Conservation (phyloP, 306 rosid genomes). For the Oemleria cerasiformis region DNA sequence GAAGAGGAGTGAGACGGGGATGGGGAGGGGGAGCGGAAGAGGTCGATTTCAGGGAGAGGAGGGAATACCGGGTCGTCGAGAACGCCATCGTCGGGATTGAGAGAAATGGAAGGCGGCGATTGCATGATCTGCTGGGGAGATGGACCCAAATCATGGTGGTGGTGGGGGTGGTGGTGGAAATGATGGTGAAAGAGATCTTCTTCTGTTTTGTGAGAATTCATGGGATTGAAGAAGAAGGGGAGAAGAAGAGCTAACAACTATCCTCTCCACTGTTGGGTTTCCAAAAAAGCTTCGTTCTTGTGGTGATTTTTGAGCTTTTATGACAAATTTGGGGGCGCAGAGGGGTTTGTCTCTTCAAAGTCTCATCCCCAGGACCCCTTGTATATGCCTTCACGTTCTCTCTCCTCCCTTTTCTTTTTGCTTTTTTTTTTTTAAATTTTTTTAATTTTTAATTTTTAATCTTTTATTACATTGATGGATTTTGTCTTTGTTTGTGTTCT, state of each 20-base stretch:
- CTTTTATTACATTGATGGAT: background rate
- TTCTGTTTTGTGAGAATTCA: slow-evolving; percentile 81
- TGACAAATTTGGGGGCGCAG: slow-evolving; percentile 17
- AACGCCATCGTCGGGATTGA: slow-evolving; percentile 25
- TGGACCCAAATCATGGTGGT: slow-evolving; percentile 40
- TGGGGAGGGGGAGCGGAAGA: slow-evolving; percentile 62
- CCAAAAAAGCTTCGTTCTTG: background rate
- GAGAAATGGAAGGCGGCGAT: slow-evolving; percentile 44
- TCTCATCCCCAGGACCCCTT: background rate
- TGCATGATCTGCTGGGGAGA: slow-evolving; percentile 39
- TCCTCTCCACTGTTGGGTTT: background rate
- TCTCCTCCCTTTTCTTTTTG: background rate
- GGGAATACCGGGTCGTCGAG: slow-evolving; percentile 22
- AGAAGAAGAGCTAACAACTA: background rate
- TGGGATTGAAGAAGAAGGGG: slow-evolving; percentile 13
- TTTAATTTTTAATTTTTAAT: background rate
- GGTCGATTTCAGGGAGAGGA: slow-evolving; percentile 73
- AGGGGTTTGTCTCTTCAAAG: slow-evolving; percentile 1
- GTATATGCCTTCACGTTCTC: background rate
- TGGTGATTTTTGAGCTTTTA: slow-evolving; percentile 2
- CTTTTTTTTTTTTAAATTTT: background rate
- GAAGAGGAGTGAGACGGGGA: slow-evolving; percentile 39
- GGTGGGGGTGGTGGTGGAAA: slow-evolving; percentile 40
- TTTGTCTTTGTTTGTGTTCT: background rate
- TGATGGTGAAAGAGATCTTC: slow-evolving; percentile 55